Percentiles rank a stretch among this genome's conserved stretches.
Evolutionary conservation across 2,329 filamentous ascomycete species (phyloP).

Genomic region (Aspergillus chevalieri): DNA sequence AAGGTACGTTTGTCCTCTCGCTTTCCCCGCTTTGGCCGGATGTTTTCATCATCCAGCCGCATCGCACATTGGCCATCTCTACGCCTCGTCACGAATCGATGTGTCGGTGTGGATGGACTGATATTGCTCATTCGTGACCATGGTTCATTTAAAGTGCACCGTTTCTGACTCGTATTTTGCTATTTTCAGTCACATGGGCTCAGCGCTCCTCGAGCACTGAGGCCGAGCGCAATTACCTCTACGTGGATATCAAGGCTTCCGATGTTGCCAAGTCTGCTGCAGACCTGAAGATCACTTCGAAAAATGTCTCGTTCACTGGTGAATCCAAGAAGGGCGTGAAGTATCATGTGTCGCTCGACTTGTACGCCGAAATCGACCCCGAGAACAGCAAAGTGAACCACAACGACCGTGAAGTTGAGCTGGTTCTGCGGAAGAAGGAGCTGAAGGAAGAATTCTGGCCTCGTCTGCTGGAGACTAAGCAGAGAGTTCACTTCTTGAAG

Average conservation of each 20-base stretch:
- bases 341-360: constrained; percentile 79
- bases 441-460: constrained; percentile 94
- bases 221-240: constrained; percentile 85
- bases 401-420: constrained; percentile 78
- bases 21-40: constrained; percentile 24
- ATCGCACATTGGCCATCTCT: constrained; percentile 1
- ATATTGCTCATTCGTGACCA: neutral
- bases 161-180: constrained; percentile 9
- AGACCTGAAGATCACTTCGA: constrained; percentile 77
- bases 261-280: constrained; percentile 72
- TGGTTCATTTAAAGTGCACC: neutral
- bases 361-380: constrained; percentile 86
- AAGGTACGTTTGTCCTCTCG: constrained; percentile 37
- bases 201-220: constrained; percentile 84
- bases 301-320: constrained; percentile 72
- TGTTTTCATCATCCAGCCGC: constrained; percentile 5
- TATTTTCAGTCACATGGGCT: constrained; percentile 78
- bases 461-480: constrained; percentile 79
- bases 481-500: constrained; percentile 93
- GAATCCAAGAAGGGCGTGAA: constrained; percentile 78
- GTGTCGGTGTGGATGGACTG: neutral
- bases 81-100: neutral
- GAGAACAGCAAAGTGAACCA: constrained; percentile 80
- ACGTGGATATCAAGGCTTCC: constrained; percentile 81
- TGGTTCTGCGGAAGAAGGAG: constrained; percentile 96